These are phyloP conservation scores for Tetraselmis striata DNA, from an alignment of 139 green algal genomes.

Conservation along the genomic window DNA sequence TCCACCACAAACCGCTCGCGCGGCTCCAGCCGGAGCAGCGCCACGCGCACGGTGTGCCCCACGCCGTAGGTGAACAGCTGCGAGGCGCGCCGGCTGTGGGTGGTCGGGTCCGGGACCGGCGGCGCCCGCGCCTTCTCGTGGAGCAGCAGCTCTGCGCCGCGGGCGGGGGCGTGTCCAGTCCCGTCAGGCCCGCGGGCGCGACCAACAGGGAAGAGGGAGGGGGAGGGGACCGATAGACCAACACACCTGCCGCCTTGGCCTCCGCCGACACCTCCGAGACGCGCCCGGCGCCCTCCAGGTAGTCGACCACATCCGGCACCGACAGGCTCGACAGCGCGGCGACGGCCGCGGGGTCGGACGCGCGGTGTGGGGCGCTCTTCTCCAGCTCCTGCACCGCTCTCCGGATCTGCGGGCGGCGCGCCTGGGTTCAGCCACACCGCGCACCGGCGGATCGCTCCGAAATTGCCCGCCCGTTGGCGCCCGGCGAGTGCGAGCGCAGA, in stretches of 20 bases:
- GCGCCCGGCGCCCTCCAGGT: neutral
- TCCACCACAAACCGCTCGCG: neutral
- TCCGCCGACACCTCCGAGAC: neutral
- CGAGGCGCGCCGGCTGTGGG: neutral
- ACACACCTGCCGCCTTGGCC: too few species aligned
- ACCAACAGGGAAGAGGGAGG: too few species aligned
- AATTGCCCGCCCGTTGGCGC: too few species aligned
- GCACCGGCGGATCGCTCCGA: too few species aligned
- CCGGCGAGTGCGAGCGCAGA: too few species aligned
- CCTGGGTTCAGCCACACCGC: too few species aligned
- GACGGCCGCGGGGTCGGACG: neutral
- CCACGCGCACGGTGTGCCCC: neutral
- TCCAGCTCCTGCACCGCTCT: neutral
- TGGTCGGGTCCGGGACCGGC: neutral
- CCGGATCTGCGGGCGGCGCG: too few species aligned
- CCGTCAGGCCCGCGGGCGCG: too few species aligned
- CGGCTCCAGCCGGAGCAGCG: neutral
- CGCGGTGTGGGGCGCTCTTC: neutral
- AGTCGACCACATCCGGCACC: neutral
- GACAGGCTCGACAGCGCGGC: neutral
- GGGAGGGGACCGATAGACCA: too few species aligned
- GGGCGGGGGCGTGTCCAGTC: too few species aligned
- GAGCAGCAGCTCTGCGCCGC: too few species aligned
- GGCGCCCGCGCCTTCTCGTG: too few species aligned
- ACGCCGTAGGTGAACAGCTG: neutral